Percentiles rank a stretch among this genome's conserved stretches.
phyloP scores from a whole-genome alignment of 2,329 filamentous ascomycete species.

The Pestalotiopsis sp. region DNA sequence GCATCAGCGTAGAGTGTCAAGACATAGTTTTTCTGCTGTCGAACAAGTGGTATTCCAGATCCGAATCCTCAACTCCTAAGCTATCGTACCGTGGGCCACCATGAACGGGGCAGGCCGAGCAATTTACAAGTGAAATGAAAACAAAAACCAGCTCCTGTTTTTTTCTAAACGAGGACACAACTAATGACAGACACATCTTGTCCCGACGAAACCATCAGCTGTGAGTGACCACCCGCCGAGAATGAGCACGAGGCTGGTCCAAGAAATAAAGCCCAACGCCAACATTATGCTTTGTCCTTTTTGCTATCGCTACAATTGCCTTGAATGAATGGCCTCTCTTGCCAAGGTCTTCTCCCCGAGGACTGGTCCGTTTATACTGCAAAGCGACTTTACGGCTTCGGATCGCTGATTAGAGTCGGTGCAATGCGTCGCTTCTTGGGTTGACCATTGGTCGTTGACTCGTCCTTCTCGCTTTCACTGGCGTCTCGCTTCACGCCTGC shows the following conservation, averaged over 20 bases:
- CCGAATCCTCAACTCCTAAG: not conserved
- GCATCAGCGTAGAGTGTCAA: no score
- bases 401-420: constrained; percentile 58
- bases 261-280: not conserved
- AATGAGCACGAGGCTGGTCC: not conserved
- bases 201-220: not conserved
- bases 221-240: not conserved
- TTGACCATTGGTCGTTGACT: constrained; percentile 43
- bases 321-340: not conserved
- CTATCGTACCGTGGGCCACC: not conserved
- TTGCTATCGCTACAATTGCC: not conserved
- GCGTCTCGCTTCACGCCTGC: constrained; percentile 59
- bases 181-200: not conserved
- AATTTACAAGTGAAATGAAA: not conserved
- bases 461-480: constrained; percentile 56
- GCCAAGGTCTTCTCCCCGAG: not conserved
- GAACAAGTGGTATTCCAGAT: not conserved
- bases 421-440: constrained; percentile 73
- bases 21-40: not conserved
- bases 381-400: constrained; percentile 12
- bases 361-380: no score
- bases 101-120: not conserved
- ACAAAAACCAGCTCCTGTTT: not conserved
- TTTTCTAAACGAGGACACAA: not conserved
- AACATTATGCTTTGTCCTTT: not conserved